Evolutionary conservation across 805 yeast species (phyloP).

Genomic region (Phaffomyces antillensis): DNA sequence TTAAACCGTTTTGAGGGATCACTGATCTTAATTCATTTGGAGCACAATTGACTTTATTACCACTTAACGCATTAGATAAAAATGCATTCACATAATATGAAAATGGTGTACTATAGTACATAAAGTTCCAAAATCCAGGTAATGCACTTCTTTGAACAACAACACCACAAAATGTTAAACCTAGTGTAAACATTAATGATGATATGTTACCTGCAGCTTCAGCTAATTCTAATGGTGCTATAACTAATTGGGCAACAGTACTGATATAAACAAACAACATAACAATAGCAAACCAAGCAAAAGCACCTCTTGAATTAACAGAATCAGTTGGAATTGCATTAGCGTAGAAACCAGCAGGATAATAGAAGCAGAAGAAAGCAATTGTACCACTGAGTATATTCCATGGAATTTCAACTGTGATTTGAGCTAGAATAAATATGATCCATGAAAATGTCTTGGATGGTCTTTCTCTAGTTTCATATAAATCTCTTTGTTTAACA

Average conservation of each 20-base stretch:
- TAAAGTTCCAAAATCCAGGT: slow-evolving; percentile 71
- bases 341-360: slow-evolving; percentile 58
- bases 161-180: slow-evolving; percentile 71
- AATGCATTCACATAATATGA: slow-evolving; percentile 55
- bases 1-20: slow-evolving; percentile 45
- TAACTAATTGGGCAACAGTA: slow-evolving; percentile 47
- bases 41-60: slow-evolving; percentile 39
- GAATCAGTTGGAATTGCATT: slow-evolving; percentile 57
- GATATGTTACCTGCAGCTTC: slow-evolving; percentile 59
- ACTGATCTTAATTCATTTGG: slow-evolving; percentile 38
- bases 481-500: slow-evolving; percentile 53
- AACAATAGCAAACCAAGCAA: slow-evolving; percentile 36
- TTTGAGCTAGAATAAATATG: slow-evolving; percentile 53
- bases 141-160: slow-evolving; percentile 44
- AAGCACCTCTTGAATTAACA: slow-evolving; percentile 47
- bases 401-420: slow-evolving; percentile 62
- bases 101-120: slow-evolving; percentile 66
- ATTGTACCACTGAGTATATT: slow-evolving; percentile 53
- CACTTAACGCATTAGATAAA: slow-evolving; percentile 47
- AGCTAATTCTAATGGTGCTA: slow-evolving; percentile 51
- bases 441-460: slow-evolving; percentile 64
- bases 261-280: slow-evolving; percentile 44
- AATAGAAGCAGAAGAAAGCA: slow-evolving; percentile 57
- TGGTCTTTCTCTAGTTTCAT: slow-evolving; percentile 69
- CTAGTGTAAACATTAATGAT: slow-evolving; percentile 48